Conservation (phyloP, 345 rosid genomes). For the rapeseed (Brassica napus) region DNA sequence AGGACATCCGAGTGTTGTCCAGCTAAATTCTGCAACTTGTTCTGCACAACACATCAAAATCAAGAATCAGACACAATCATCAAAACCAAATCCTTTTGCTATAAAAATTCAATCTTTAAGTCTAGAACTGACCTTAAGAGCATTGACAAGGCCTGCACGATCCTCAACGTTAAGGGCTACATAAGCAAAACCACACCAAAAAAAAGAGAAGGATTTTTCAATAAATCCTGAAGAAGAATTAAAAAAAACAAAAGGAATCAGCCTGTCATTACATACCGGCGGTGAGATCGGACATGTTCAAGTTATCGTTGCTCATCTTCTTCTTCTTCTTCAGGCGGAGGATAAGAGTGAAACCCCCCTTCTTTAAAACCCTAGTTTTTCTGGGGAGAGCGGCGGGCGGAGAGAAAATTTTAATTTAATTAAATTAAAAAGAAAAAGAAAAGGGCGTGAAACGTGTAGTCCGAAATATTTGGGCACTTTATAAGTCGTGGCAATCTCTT, state of each 20-base stretch:
- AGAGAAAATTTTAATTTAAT: not conserved
- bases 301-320: slow-evolving; percentile 36
- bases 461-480: not conserved
- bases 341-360: not conserved
- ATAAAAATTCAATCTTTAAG: not conserved
- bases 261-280: slow-evolving; percentile 42
- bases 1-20: slow-evolving; percentile 73
- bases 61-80: not conserved
- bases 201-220: not conserved
- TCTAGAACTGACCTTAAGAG: slow-evolving; percentile 60
- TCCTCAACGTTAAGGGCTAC: slow-evolving; percentile 67
- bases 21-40: slow-evolving; percentile 74
- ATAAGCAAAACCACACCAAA: not conserved
- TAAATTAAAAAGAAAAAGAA: not conserved
- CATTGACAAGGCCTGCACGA: slow-evolving; percentile 79
- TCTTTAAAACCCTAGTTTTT: not conserved
- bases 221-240: not conserved
- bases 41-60: slow-evolving; percentile 42
- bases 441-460: not conserved
- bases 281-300: slow-evolving; percentile 72
- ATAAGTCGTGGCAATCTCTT: not conserved
- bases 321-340: not conserved
- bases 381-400: not conserved
- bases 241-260: not conserved
- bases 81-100: not conserved